These are phyloP conservation scores for Aspergillus sp. DNA, from an alignment of 2,329 filamentous ascomycete genomes.

Conservation along the genomic window DNA sequence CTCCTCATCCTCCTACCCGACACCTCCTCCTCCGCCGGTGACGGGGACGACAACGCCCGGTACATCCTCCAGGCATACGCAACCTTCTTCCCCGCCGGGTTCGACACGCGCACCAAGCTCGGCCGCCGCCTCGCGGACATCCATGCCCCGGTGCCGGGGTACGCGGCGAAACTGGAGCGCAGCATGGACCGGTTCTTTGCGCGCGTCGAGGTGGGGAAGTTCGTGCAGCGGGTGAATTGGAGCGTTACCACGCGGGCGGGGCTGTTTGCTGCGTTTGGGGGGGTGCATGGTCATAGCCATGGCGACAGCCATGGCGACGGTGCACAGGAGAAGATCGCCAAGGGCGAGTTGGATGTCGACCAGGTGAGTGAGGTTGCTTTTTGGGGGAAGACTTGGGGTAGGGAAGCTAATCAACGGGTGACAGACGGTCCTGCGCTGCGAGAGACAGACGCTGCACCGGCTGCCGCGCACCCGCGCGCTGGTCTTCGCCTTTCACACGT, in stretches of 20 bases:
- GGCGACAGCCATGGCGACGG: neutral
- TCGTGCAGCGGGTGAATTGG: slow-evolving; percentile 58
- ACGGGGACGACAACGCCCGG: slow-evolving; percentile 28
- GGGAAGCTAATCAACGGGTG: too few relatives aligned
- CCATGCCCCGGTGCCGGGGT: slow-evolving; percentile 59
- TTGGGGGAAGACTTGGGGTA: too few relatives aligned
- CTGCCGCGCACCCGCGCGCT: slow-evolving; percentile 54
- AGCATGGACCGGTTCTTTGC: slow-evolving; percentile 65
- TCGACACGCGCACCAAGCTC: slow-evolving; percentile 57
- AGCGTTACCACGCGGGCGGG: slow-evolving; percentile 38
- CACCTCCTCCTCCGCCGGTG: slow-evolving; percentile 34
- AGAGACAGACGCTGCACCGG: slow-evolving; percentile 62
- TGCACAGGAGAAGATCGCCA: slow-evolving; percentile 16
- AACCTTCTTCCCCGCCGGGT: slow-evolving; percentile 59
- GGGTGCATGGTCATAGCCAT: slow-evolving; percentile 3
- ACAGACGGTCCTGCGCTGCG: slow-evolving; percentile 51
- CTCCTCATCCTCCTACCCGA: slow-evolving; percentile 57
- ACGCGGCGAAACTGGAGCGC: slow-evolving; percentile 54
- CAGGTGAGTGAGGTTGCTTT: slow-evolving; percentile 32
- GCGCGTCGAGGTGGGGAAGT: slow-evolving; percentile 51
- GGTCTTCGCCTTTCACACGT: slow-evolving; percentile 64
- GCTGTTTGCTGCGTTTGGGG: slow-evolving; percentile 40
- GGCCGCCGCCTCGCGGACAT: slow-evolving; percentile 54
- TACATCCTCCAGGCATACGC: slow-evolving; percentile 59
- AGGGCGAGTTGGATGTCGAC: slow-evolving; percentile 46